Evolutionary conservation across 164 flowering plant species (phyloP).

Genomic region (Stephania yunnanensis): DNA sequence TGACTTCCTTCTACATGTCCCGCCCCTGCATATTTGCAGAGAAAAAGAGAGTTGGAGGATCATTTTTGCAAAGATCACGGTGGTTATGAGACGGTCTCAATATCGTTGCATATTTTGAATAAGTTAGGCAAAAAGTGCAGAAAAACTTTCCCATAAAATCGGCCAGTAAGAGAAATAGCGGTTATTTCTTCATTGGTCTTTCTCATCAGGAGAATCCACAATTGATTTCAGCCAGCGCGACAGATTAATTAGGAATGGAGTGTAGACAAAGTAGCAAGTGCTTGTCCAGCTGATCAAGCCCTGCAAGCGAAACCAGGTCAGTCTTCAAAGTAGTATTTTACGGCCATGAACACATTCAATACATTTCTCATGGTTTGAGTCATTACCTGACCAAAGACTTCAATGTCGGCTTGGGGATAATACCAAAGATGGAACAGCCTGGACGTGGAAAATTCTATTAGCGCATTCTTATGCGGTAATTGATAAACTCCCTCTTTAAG

Average conservation of each 20-base stretch:
- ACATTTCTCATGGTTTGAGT: background rate
- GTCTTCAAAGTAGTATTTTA: background rate
- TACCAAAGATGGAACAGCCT: constrained; percentile 80
- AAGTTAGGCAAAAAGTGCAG: too few relatives aligned
- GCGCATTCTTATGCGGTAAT: background rate
- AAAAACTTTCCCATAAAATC: too few relatives aligned
- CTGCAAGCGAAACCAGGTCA: constrained; percentile 25
- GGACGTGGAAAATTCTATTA: background rate
- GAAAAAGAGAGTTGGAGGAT: constrained; percentile 28
- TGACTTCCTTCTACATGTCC: background rate
- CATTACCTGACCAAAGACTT: constrained; percentile 68
- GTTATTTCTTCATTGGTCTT: background rate
- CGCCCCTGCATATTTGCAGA: constrained; percentile 33
- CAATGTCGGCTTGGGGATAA: constrained; percentile 72
- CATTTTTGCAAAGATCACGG: constrained; percentile 25
- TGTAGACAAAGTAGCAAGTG: constrained; percentile 85
- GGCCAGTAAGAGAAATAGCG: too few relatives aligned
- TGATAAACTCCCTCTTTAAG: background rate
- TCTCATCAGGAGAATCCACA: constrained; percentile 12
- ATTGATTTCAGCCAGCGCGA: constrained; percentile 64
- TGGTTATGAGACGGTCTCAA: constrained; percentile 20
- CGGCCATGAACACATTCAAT: background rate
- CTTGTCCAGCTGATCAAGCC: constrained; percentile 77
- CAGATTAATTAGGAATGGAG: constrained; percentile 59
- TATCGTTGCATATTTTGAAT: too few relatives aligned